phyloP scores from a whole-genome alignment of 2,329 filamentous ascomycete genomes.

The Aureobasidium sp. region DNA sequence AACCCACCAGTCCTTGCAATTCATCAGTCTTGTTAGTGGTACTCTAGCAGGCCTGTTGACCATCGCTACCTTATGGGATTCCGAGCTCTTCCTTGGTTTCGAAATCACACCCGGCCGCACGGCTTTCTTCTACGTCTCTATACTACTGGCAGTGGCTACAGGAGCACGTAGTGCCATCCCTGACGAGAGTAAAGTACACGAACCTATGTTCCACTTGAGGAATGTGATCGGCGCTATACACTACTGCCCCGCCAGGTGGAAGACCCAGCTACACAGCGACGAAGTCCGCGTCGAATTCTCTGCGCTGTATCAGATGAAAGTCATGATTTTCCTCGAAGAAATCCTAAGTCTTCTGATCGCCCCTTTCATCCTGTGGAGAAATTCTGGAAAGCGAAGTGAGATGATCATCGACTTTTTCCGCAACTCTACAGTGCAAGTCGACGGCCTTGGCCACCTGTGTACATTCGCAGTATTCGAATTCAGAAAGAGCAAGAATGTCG shows the following conservation, averaged over 20 bases:
- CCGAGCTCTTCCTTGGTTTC: conserved; percentile 83
- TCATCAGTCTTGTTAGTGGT: conserved; percentile 79
- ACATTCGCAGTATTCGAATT: conserved; percentile 98
- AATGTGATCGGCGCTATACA: conserved; percentile 91
- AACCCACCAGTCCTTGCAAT: conserved; percentile 74
- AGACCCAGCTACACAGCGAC: conserved; percentile 80
- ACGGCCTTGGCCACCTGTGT: conserved; percentile 91
- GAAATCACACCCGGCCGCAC: conserved; percentile 85
- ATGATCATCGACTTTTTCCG: conserved; percentile 96
- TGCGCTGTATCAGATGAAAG: conserved; percentile 81
- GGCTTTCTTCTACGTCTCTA: conserved; percentile 79
- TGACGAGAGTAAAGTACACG: conserved; percentile 77
- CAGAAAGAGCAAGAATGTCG: conserved; percentile 62
- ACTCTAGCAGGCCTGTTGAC: conserved; percentile 80
- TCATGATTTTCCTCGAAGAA: conserved; percentile 87
- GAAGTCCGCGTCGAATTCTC: conserved; percentile 90
- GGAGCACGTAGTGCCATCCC: conserved; percentile 75
- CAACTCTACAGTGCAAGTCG: conserved; percentile 94
- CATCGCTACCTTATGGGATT: conserved; percentile 76
- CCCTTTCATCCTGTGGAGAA: conserved; percentile 79
- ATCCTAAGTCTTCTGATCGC: conserved; percentile 87
- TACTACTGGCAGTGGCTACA: conserved; percentile 78
- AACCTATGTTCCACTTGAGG: conserved; percentile 79
- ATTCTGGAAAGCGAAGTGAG: conserved; percentile 79
- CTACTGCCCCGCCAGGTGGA: conserved; percentile 85